Conservation (phyloP, 257 asterid species). For the Scutellaria minor region DNA sequence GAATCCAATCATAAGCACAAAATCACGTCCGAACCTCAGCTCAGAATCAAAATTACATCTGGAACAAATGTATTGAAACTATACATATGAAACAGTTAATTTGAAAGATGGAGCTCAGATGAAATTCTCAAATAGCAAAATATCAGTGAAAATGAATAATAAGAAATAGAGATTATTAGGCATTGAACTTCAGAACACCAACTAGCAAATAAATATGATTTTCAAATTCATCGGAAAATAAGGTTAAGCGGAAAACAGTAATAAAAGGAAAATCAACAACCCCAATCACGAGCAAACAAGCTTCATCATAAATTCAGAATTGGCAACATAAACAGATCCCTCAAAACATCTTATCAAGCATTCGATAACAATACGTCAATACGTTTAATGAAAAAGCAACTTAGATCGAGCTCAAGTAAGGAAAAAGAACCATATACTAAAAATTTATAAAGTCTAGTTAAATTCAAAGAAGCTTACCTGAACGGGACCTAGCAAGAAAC, state of each 20-base stretch:
- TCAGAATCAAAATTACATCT: background rate
- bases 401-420: conserved; percentile 5
- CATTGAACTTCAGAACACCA: conserved; percentile 14
- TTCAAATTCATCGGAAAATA: conserved; percentile 3
- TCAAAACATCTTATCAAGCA: background rate
- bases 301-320: conserved; percentile 2
- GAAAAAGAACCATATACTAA: background rate
- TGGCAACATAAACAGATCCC: conserved; percentile 33
- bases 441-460: conserved; percentile 14
- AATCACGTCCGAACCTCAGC: conserved; percentile 3
- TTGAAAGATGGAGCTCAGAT: conserved; percentile 21
- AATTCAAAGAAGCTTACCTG: conserved; percentile 50
- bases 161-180: background rate
- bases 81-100: conserved; percentile 23
- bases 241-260: background rate
- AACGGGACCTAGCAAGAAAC: conserved; percentile 37
- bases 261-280: background rate
- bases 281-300: conserved; percentile 21
- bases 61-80: background rate
- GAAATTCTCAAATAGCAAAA: conserved; percentile 9
- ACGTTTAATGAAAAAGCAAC: conserved; percentile 15
- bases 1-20: no score
- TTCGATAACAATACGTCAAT: conserved; percentile 10
- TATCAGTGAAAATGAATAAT: background rate
- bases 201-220: background rate